These are phyloP conservation scores for Tulasnella sp. DNA, from an alignment of 768 basidiomycete genomes.

Conservation along the genomic window DNA sequence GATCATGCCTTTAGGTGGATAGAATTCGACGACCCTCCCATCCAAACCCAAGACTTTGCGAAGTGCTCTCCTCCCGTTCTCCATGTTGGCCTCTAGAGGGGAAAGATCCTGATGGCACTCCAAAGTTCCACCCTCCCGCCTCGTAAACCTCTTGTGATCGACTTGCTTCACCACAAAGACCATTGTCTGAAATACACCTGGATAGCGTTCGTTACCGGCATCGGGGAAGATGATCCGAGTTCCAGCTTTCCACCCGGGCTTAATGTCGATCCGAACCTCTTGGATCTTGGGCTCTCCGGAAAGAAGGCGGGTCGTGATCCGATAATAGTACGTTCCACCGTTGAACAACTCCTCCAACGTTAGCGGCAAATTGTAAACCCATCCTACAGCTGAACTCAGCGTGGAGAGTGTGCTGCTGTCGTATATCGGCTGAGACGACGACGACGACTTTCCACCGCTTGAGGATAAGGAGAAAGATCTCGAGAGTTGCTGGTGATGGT, in stretches of 20 bases:
- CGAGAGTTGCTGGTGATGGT: too few species aligned
- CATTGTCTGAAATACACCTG: conserved; percentile 63
- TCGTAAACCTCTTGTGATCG: conserved; percentile 59
- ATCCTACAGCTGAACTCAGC: conserved; percentile 47
- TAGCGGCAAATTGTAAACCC: conserved; percentile 66
- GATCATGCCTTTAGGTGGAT: conserved; percentile 54
- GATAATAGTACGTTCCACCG: conserved; percentile 60
- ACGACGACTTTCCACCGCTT: too few species aligned
- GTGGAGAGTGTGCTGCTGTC: too few species aligned
- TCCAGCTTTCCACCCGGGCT: conserved; percentile 63
- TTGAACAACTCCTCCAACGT: conserved; percentile 65
- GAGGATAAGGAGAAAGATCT: too few species aligned
- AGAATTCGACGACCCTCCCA: conserved; percentile 52
- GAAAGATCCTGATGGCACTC: conserved; percentile 59
- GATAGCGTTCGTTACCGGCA: conserved; percentile 62
- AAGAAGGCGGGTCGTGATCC: conserved; percentile 60
- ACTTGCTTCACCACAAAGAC: conserved; percentile 68
- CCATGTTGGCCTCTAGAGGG: conserved; percentile 56
- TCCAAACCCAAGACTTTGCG: conserved; percentile 58
- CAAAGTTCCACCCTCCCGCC: conserved; percentile 58
- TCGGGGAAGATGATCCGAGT: conserved; percentile 63
- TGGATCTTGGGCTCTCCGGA: conserved; percentile 50
- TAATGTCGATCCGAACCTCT: conserved; percentile 60
- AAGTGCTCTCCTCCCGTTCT: neutral
- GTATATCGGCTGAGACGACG: neutral